Percentiles rank a stretch among this genome's conserved stretches.
Evolutionary conservation across 2,329 filamentous ascomycete genomes (phyloP).

Genomic region (Dothideomycetes sp.): DNA sequence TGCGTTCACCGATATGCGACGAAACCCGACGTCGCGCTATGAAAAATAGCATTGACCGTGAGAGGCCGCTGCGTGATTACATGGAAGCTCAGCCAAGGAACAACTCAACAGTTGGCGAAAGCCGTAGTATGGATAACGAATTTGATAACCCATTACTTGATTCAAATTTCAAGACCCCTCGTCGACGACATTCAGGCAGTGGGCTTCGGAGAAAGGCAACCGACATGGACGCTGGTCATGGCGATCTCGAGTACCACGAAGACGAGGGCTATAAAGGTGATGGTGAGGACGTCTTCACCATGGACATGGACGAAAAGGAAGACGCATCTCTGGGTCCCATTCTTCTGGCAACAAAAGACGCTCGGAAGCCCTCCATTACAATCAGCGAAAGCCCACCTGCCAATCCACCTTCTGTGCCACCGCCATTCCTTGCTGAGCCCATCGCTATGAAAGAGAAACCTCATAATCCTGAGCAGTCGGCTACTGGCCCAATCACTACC

Average conservation of each 20-base stretch:
- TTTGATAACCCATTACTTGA: constrained; percentile 4
- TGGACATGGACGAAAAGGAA: constrained; percentile 42
- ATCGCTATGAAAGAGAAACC: constrained; percentile 19
- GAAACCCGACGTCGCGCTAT: constrained; percentile 31
- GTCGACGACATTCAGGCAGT: constrained; percentile 76
- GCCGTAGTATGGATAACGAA: constrained; percentile 8
- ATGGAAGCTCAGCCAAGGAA: constrained; percentile 1
- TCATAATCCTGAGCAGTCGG: constrained; percentile 34
- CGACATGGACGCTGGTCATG: constrained; percentile 55
- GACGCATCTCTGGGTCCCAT: neutral
- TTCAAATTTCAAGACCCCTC: constrained; percentile 16
- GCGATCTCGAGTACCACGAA: constrained; percentile 82
- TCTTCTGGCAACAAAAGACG: neutral
- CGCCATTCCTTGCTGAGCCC: constrained; percentile 14
- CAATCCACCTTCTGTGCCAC: too few relatives aligned
- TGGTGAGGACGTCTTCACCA: constrained; percentile 58
- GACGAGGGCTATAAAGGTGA: constrained; percentile 79
- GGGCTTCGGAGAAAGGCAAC: constrained; percentile 62
- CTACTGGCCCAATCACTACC: constrained; percentile 34
- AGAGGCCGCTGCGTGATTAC: constrained; percentile 4
- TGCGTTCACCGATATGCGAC: constrained; percentile 18
- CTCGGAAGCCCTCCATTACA: neutral
- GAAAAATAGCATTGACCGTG: constrained; percentile 17
- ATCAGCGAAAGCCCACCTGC: neutral
- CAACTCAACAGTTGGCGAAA: neutral